Percentiles rank a stretch among this genome's conserved stretches.
Conservation (phyloP, 495 filamentous ascomycete species). For the Coniosporium apollinis region DNA sequence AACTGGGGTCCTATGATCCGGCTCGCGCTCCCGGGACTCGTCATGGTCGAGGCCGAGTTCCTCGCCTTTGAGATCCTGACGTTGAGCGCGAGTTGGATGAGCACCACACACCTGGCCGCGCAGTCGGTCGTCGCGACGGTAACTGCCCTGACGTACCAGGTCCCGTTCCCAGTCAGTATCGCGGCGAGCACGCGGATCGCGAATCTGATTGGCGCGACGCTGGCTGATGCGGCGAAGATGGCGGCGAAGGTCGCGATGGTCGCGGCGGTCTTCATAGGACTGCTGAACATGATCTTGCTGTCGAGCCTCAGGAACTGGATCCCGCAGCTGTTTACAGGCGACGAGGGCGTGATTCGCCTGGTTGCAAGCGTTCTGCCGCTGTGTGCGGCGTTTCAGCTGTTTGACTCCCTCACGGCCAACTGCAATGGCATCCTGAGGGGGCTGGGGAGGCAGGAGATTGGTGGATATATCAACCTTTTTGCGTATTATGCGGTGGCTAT, state of each 20-base stretch:
- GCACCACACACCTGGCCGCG: constrained; percentile 37
- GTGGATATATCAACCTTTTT: constrained; percentile 70
- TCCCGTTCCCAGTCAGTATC: constrained; percentile 26
- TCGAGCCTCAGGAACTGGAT: constrained; percentile 46
- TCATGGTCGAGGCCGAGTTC: constrained; percentile 88
- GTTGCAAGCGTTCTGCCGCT: constrained; percentile 60
- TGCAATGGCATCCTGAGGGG: constrained; percentile 75
- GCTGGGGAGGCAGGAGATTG: constrained; percentile 70
- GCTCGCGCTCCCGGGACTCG: constrained; percentile 66
- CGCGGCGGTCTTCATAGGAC: constrained; percentile 47
- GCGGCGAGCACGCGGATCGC: constrained; percentile 25
- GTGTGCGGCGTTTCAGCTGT: constrained; percentile 73
- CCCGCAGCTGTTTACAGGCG: constrained; percentile 62
- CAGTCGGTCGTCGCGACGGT: constrained; percentile 45
- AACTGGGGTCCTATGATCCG: constrained; percentile 84
- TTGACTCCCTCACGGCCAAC: constrained; percentile 60
- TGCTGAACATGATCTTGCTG: constrained; percentile 59
- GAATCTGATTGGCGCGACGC: constrained; percentile 24
- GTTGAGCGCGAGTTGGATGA: constrained; percentile 31
- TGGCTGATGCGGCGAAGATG: constrained; percentile 22
- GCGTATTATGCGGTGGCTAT: constrained; percentile 75
- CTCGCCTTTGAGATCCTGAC: constrained; percentile 46
- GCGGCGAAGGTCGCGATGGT: constrained; percentile 32
- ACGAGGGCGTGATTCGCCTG: constrained; percentile 59
- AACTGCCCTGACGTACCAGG: constrained; percentile 21